Percentiles rank a stretch among this genome's conserved stretches.
phyloP scores from a whole-genome alignment of 1,284 basidiomycete genomes.

The Rhodofomes roseus region DNA sequence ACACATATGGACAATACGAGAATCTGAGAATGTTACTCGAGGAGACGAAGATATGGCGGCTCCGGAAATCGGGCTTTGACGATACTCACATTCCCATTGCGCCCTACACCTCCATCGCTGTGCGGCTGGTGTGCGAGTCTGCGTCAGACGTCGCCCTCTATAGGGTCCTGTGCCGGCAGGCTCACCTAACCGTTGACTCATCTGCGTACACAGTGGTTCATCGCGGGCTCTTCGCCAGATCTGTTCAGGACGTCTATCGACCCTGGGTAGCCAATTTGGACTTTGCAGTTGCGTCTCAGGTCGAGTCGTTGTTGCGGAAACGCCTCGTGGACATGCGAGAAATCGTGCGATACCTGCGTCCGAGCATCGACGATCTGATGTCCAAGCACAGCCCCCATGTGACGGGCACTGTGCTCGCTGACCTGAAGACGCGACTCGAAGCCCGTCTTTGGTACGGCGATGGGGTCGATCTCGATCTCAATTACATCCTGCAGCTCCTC shows the following conservation, averaged over 20 bases:
- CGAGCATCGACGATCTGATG: slow-evolving; percentile 29
- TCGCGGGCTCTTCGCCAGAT: slow-evolving; percentile 40
- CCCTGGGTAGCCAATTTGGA: slow-evolving; percentile 36
- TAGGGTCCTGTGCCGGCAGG: slow-evolving; percentile 31
- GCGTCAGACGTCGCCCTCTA: slow-evolving; percentile 34
- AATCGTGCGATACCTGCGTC: slow-evolving; percentile 38
- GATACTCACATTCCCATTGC: slow-evolving; percentile 27
- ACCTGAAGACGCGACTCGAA: slow-evolving; percentile 34
- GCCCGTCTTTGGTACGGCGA: slow-evolving; percentile 26
- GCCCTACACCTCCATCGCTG: slow-evolving; percentile 43
- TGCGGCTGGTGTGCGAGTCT: slow-evolving; percentile 45
- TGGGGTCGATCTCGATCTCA: neutral
- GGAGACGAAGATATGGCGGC: slow-evolving; percentile 6
- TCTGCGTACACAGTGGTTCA: slow-evolving; percentile 33
- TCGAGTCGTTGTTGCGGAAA: slow-evolving; percentile 43
- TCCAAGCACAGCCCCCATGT: slow-evolving; percentile 30
- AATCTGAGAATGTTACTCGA: slow-evolving; percentile 17
- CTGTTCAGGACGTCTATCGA: slow-evolving; percentile 31
- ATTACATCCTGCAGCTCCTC: slow-evolving; percentile 11
- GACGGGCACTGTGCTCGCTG: slow-evolving; percentile 37
- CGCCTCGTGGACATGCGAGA: slow-evolving; percentile 43
- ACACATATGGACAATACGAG: neutral
- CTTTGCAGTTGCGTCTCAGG: slow-evolving; percentile 55
- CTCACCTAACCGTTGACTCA: slow-evolving; percentile 32
- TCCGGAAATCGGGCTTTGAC: slow-evolving; percentile 21